phyloP scores from a whole-genome alignment of 2,329 filamentous ascomycete species.

The Aspergillus carbonarius region DNA sequence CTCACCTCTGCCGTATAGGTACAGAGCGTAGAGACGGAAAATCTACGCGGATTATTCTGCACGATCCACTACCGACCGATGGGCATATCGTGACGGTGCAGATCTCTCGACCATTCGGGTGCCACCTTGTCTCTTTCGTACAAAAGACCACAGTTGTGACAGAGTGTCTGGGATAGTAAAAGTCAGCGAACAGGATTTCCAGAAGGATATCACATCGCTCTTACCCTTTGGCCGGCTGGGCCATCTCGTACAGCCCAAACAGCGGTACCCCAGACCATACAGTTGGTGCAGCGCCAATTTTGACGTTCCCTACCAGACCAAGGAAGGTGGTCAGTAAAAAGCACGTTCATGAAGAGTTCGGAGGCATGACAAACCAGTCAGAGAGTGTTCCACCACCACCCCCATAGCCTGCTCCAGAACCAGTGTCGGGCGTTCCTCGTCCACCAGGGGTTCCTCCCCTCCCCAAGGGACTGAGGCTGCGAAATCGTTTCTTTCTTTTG shows the following conservation, averaged over 20 bases:
- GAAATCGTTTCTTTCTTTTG: slow-evolving; percentile 92
- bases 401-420: slow-evolving; percentile 66
- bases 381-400: slow-evolving; percentile 63
- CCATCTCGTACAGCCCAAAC: slow-evolving; percentile 96
- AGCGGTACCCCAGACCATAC: slow-evolving; percentile 79
- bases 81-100: slow-evolving; percentile 56
- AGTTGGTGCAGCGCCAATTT: slow-evolving; percentile 86
- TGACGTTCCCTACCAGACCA: slow-evolving; percentile 61
- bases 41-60: not conserved
- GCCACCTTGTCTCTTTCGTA: slow-evolving; percentile 85
- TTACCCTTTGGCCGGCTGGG: slow-evolving; percentile 76
- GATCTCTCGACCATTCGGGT: slow-evolving; percentile 71
- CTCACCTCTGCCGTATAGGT: not conserved
- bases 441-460: slow-evolving; percentile 66
- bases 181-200: slow-evolving; percentile 16
- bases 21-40: not conserved
- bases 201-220: slow-evolving; percentile 31
- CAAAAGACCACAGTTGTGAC: slow-evolving; percentile 86
- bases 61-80: slow-evolving; percentile 29
- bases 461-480: slow-evolving; percentile 80
- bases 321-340: slow-evolving; percentile 9
- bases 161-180: slow-evolving; percentile 64
- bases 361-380: slow-evolving; percentile 51
- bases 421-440: slow-evolving; percentile 73
- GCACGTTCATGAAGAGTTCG: not conserved